Base-by-base conservation (phyloP, 73 alveolate species). In the Urostyla sp. region DNA sequence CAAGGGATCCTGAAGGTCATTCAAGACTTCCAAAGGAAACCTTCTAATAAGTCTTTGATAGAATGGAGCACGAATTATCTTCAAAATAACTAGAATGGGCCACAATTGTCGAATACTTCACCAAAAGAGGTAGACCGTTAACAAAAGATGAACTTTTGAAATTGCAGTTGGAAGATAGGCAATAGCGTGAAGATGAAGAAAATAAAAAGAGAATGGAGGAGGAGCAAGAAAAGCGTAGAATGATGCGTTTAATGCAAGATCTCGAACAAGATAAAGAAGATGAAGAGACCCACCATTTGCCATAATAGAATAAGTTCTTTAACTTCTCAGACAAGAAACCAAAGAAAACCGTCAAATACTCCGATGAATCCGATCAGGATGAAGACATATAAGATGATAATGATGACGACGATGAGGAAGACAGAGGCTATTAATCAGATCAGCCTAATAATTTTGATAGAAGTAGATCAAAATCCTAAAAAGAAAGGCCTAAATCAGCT, bases 111-210 rank as follows among this genome's bases (percentile, higher is more conserved):
- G 88, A 79, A 24, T 93, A 91, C 50, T 93, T 93, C 61, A 89
- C 98, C 8, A 88, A 91, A 31, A 51, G 95, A 88, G 98, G 98
- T 40, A 35, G 94, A 35, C 97, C 97, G 1, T 37, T 87, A 32
- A 78, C 85, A 10, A 75, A 91, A 30, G 89, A 74, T 31, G 95
- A 90, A 72, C 72, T 72, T 10, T 80, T 60, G 23, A 45, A 57
- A 20, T 54, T 72, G 18, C 38, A 31, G 20, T 55, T 45, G 24
- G 84, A 87, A 54, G 94, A 61, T 46, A 36, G 31, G 11, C 63
- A 40, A 26, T 54, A 1, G 46, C 73, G 53, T 27, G 84, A 87
- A 37, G 91, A 43, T 34, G 82, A 59, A 24, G 87, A 73, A 35
- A 18, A 20, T 32, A 2, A 38, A 48, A 51, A 73, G 37, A 26